Percentiles rank a stretch among this genome's conserved stretches.
Conservation (phyloP, 2,329 filamentous ascomycete genomes). For the Apiospora pterosperma region DNA sequence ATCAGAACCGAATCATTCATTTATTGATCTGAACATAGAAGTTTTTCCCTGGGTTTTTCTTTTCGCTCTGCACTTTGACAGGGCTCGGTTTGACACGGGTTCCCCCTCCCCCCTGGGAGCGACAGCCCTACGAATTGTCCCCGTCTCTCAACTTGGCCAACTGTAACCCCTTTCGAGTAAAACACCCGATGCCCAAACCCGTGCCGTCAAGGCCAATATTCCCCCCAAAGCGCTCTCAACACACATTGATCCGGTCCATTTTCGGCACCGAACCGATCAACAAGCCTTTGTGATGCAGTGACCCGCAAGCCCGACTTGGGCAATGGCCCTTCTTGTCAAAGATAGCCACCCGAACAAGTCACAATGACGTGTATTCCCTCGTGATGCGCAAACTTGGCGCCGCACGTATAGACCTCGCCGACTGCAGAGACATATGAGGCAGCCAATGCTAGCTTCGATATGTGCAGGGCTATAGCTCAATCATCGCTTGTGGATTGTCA, state of each 20-base stretch:
- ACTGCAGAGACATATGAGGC: neutral
- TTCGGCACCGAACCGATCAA: conserved; percentile 3
- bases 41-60: neutral
- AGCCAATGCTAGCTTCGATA: neutral
- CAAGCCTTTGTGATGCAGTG: neutral
- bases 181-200: conserved; percentile 3
- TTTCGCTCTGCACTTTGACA: neutral
- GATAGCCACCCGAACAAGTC: neutral
- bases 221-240: neutral
- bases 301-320: neutral
- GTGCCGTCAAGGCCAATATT: neutral
- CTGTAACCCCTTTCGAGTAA: conserved; percentile 2
- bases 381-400: conserved; percentile 1
- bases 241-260: neutral
- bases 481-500: neutral
- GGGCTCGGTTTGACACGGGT: neutral
- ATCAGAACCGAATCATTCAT: neutral
- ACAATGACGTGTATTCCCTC: neutral
- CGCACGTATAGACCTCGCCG: neutral
- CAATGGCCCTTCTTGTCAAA: conserved; percentile 1
- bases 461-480: neutral
- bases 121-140: neutral
- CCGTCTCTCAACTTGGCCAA: neutral
- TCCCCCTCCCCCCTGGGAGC: neutral
- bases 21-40: neutral